Conservation (phyloP, 495 filamentous ascomycete genomes). For the Cenococcum geophilum region DNA sequence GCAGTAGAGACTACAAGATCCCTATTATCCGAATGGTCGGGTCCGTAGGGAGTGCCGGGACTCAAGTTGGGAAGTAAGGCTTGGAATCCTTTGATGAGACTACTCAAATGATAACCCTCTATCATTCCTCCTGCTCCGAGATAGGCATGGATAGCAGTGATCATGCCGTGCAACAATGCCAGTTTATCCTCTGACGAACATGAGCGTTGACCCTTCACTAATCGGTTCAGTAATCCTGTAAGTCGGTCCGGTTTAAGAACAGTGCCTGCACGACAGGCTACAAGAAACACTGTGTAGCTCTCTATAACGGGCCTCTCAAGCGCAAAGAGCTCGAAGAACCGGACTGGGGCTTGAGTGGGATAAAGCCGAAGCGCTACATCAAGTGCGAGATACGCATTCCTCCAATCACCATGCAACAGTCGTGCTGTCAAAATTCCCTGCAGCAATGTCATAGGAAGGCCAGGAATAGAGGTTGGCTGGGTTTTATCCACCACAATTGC, state of each 20-base stretch:
- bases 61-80: constrained; percentile 14
- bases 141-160: constrained; percentile 37
- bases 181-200: constrained; percentile 8
- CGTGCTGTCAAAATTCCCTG: constrained; percentile 48
- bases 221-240: constrained; percentile 12
- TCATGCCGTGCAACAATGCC: constrained; percentile 28
- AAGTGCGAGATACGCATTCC: constrained; percentile 44
- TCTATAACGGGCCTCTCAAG: constrained; percentile 43
- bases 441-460: constrained; percentile 39
- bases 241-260: constrained; percentile 27
- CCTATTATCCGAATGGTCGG: constrained; percentile 3
- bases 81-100: constrained; percentile 28
- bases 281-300: constrained; percentile 42
- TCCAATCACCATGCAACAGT: constrained; percentile 41
- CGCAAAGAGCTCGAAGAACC: constrained; percentile 44
- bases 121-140: constrained; percentile 37
- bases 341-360: constrained; percentile 37
- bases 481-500: constrained; percentile 36
- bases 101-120: constrained; percentile 29
- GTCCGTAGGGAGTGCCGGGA: constrained; percentile 1
- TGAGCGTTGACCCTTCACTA: background rate
- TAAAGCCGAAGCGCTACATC: constrained; percentile 45
- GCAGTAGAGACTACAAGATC: constrained; percentile 12
- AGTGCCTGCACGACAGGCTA: constrained; percentile 44
- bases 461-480: constrained; percentile 28